Evolutionary conservation across 768 basidiomycete species (phyloP).

Genomic region (Russula lepida): DNA sequence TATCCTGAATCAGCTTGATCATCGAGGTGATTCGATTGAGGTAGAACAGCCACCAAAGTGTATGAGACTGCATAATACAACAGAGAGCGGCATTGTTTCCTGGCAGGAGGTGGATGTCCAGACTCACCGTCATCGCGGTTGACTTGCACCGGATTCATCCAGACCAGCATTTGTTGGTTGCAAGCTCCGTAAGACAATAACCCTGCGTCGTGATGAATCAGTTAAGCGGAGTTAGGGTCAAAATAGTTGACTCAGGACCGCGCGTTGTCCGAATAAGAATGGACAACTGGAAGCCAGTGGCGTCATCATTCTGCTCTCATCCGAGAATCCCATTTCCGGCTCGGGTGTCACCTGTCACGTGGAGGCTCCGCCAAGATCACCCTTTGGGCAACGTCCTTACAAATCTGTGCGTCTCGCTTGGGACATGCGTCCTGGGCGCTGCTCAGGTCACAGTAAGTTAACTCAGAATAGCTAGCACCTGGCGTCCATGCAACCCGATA

Average conservation of each 20-base stretch:
- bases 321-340: not conserved
- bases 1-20: not conserved
- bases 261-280: not conserved
- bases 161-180: not conserved
- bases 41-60: not conserved
- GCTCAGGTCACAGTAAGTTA: too few species aligned
- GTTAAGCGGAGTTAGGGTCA: not conserved
- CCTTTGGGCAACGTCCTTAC: not conserved
- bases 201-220: not conserved
- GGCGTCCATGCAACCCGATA: not conserved
- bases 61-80: not conserved
- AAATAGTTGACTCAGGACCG: not conserved
- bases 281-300: not conserved
- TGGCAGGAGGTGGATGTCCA: not conserved
- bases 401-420: not conserved
- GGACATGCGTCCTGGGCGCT: not conserved
- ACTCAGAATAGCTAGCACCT: not conserved
- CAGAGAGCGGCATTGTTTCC: not conserved
- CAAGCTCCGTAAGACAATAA: constrained; percentile 10
- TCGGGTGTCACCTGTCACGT: not conserved
- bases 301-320: not conserved
- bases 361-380: not conserved
- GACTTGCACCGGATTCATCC: not conserved
- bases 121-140: too few species aligned
- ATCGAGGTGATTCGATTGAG: not conserved